Percentiles rank a stretch among this genome's conserved stretches.
Conservation (phyloP, 2,329 filamentous ascomycete genomes). For the Paraphoma sp. region DNA sequence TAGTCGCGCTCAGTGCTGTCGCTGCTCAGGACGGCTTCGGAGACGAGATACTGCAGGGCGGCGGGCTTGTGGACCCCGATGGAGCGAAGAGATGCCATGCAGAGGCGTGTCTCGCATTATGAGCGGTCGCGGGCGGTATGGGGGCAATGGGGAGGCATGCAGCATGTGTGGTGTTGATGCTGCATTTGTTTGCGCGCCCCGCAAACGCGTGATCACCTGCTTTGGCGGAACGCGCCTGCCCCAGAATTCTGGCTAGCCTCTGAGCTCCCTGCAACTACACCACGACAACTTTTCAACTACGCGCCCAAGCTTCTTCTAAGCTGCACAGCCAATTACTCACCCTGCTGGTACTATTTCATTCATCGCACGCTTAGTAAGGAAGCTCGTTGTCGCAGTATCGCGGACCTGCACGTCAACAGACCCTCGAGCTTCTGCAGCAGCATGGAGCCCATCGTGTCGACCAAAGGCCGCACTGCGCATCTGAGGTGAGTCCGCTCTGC, state of each 20-base stretch:
- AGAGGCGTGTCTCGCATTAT: conserved; percentile 39
- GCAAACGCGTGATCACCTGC: conserved; percentile 28
- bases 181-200: conserved; percentile 24
- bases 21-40: conserved; percentile 76
- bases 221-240: conserved; percentile 31
- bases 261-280: conserved; percentile 11
- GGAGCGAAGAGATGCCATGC: conserved; percentile 89
- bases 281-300: not conserved
- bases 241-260: conserved; percentile 18
- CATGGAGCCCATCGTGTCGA: conserved; percentile 76
- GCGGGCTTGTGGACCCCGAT: conserved; percentile 89
- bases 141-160: not conserved
- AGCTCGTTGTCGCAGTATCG: not conserved
- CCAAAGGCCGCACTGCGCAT: conserved; percentile 41
- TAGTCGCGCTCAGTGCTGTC: conserved; percentile 73
- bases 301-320: not conserved
- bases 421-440: conserved; percentile 10
- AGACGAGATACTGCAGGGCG: conserved; percentile 80
- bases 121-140: conserved; percentile 17
- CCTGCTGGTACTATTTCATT: not conserved
- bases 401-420: not conserved
- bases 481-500: conserved; percentile 27
- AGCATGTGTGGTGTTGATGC: conserved; percentile 10
- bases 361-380: not conserved
- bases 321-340: not conserved